phyloP scores from a whole-genome alignment of 495 filamentous ascomycete species.

The Pyrenula massariospora region DNA sequence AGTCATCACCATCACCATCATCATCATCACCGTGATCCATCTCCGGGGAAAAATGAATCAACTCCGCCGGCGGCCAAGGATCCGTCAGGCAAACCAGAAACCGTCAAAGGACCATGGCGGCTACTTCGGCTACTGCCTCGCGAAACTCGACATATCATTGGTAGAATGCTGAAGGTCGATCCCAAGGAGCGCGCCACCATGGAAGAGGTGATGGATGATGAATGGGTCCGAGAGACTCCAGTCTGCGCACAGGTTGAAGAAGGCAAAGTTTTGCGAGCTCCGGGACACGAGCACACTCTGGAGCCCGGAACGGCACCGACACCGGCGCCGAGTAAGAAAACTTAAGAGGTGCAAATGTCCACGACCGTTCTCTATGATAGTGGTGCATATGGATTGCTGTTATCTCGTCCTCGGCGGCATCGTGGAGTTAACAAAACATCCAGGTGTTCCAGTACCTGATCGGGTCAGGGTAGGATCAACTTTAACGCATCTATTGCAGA shows the following conservation, averaged over 20 bases:
- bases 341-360: no score
- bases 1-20: slow-evolving; percentile 14
- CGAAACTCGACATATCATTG: slow-evolving; percentile 81
- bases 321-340: not conserved
- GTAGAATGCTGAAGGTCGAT: slow-evolving; percentile 83
- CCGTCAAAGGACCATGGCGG: slow-evolving; percentile 88
- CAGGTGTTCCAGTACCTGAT: no score
- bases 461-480: no score
- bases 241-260: slow-evolving; percentile 50
- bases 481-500: no score
- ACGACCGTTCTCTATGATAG: no score
- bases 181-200: slow-evolving; percentile 75
- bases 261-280: slow-evolving; percentile 38
- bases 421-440: no score
- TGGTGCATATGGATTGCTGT: no score
- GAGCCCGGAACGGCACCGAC: slow-evolving; percentile 29
- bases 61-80: slow-evolving; percentile 1
- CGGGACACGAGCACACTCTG: slow-evolving; percentile 49
- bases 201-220: slow-evolving; percentile 72
- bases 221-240: slow-evolving; percentile 70
- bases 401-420: no score
- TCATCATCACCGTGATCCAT: slow-evolving; percentile 10
- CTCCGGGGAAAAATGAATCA: slow-evolving; percentile 14
- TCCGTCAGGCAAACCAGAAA: slow-evolving; percentile 42
- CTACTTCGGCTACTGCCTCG: slow-evolving; percentile 83